Conservation (phyloP, 805 yeast genomes). For the Ogataea methylovora region DNA sequence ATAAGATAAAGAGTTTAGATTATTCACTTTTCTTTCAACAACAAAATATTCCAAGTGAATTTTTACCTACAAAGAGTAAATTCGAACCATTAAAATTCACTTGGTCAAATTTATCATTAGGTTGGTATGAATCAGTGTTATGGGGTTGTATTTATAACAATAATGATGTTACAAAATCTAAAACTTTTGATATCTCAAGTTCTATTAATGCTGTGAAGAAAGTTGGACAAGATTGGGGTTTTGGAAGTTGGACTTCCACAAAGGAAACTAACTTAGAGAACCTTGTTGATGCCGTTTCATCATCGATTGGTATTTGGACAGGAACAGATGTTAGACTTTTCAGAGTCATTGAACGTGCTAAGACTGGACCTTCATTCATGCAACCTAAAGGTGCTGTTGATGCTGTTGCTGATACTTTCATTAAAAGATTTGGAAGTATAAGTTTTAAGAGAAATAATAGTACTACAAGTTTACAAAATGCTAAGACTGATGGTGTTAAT, state of each 20-base stretch:
- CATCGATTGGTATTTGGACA: conserved; percentile 32
- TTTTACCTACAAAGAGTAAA: conserved; percentile 34
- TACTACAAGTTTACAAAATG: conserved; percentile 1
- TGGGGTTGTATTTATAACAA: conserved; percentile 49
- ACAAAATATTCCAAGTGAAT: conserved; percentile 17
- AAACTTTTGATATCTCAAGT: conserved; percentile 28
- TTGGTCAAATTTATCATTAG: conserved; percentile 60
- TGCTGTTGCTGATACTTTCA: conserved; percentile 39
- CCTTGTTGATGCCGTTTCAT: background rate
- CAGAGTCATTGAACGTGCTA: conserved; percentile 19
- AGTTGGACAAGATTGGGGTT: conserved; percentile 29
- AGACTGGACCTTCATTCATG: conserved; percentile 16
- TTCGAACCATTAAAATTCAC: conserved; percentile 43
- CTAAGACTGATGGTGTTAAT: no score
- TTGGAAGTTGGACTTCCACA: conserved; percentile 21
- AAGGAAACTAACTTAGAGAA: conserved; percentile 20
- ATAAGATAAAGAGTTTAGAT: conserved; percentile 33
- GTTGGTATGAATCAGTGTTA: conserved; percentile 67
- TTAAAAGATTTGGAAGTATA: conserved; percentile 40
- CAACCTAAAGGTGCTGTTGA: conserved; percentile 39
- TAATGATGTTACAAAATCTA: conserved; percentile 25
- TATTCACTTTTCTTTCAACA: no score
- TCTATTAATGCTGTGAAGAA: conserved; percentile 24
- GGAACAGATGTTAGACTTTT: conserved; percentile 38
- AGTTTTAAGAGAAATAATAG: conserved; percentile 23